A percentile compares a stretch with the other conserved stretches of the same genome.
phyloP scores from a whole-genome alignment of 1,284 basidiomycete genomes.

The Rhodotorula sp. region DNA sequence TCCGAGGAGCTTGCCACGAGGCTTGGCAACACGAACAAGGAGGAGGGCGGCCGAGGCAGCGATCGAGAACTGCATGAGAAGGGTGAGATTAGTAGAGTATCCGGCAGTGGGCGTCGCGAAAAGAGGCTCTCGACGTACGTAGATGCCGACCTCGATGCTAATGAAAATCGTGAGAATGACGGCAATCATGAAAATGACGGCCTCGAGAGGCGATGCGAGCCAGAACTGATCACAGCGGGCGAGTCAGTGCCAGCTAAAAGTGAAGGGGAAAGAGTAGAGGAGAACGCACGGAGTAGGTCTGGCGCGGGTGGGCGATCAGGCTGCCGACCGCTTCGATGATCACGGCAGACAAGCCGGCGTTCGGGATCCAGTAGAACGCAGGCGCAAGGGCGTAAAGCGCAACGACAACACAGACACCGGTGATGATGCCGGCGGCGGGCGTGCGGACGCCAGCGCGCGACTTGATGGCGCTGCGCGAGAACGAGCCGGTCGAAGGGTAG shows the following conservation, averaged over 20 bases:
- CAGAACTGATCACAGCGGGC: slow-evolving; percentile 61
- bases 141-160: slow-evolving; percentile 79
- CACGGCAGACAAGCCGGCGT: slow-evolving; percentile 75
- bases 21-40: slow-evolving; percentile 85
- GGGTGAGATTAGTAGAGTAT: neutral
- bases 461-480: slow-evolving; percentile 94
- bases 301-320: slow-evolving; percentile 80
- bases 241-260: no score
- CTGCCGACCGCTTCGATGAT: slow-evolving; percentile 77
- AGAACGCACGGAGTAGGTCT: slow-evolving; percentile 64
- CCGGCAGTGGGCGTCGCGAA: neutral
- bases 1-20: slow-evolving; percentile 88
- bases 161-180: slow-evolving; percentile 71
- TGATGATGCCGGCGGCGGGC: slow-evolving; percentile 83
- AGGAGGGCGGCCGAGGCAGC: slow-evolving; percentile 77
- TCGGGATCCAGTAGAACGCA: slow-evolving; percentile 81
- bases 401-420: slow-evolving; percentile 85
- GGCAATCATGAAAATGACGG: slow-evolving; percentile 83
- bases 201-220: slow-evolving; percentile 91
- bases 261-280: no score
- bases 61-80: slow-evolving; percentile 64
- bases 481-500: slow-evolving; percentile 96
- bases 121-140: slow-evolving; percentile 50
- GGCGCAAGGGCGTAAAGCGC: slow-evolving; percentile 80
- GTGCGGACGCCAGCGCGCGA: slow-evolving; percentile 95